Base-by-base conservation (phyloP, 2,329 filamentous ascomycete genomes). In the Endoconidiophora laricicola region DNA sequence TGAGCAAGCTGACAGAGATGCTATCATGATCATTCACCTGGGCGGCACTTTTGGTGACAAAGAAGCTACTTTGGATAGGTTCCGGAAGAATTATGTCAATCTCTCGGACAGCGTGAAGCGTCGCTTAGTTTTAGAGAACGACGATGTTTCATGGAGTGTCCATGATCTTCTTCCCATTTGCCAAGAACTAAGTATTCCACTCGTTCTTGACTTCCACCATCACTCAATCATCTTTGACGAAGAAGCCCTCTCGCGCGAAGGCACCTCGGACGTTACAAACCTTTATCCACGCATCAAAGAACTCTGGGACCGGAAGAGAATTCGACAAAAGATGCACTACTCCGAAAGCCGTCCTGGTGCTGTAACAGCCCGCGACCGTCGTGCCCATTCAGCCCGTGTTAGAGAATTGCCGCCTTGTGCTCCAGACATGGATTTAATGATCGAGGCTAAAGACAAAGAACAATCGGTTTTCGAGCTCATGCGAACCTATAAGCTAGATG, bases 381-480 rank as follows among this genome's bases (percentile, higher is more conserved):
- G 90, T 52, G 95, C 94, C 63, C 90, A 96, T 60, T 86, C 79
- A 36, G 73, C 86, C 0, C 76, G 90, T 6, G 86, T 94, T 1
- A 72, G 73, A 56, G 83, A 79, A 0, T 65, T 96, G 1, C 90
- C 90, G 1, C 88, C 90, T 0, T 95, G 90, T 58, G 72, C 79
- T 3, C 68, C 76, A 1, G 79, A 83, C 29, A 91, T 93, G 82
- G 90, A 95, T 60, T 70, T 96, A n/a, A 96, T 96, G 90, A 95
- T 96, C 54, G 90, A 96, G 66, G 90, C 90, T 44, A 96, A 96
- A 62, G 90, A 95, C 60, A 96, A 96, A 64, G 90, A 96, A 62
- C 90, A 96, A 63, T 87, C 90, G 0, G 86, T 95, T 0, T 94
- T 96, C 58, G 86, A 94, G 56, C 71, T 96, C 16, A 95, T 95